Evolutionary conservation across 805 yeast genomes (phyloP), one percentile per base, ranked within the genome.

Genomic region (Metschnikowia shivogae): DNA sequence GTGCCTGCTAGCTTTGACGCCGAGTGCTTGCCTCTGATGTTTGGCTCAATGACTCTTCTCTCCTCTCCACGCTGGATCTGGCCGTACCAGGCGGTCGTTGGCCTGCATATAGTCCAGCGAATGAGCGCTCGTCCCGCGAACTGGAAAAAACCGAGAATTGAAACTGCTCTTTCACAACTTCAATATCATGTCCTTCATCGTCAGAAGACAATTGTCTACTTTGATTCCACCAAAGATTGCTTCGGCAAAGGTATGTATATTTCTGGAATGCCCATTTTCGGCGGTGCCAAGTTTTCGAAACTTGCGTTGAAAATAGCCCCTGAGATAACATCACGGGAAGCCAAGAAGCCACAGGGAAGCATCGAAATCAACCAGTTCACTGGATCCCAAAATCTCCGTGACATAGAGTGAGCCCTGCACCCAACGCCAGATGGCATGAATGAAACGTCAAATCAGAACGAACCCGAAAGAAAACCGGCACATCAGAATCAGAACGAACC

Each of bases 151-250:
- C 42, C 44, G 39, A 19, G 14, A 7, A 13, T 40, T 44, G 47
- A 45, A 40, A 48, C 43, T 31, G 37, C 37, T 42, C 33, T 47
- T 39, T 41, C 20, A 31, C 38, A 44, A 32, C 47, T 35, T 44
- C 45, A 41, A 37, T 49, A 47, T 41, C 47, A 88, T 86, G 95
- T 86, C 93, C 63, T 86, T 82, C 76, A 77, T 89, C 71, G 77
- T 82, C 64, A 90, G 87, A 84, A 90, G 99, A 76, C 84, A 84
- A 61, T 80, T 92, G 70, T 89, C 98, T 56, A 86, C 97, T 63
- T 79, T 92, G 76, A 90, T 92, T 65, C 99, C 99, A 60, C 99
- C 99, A 69, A 92, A 92, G 92, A 84, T 92, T 65, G 97, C 97
- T 46, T 89, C 97, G 52, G 93, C 96, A 38, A 80, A 84, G 72